Percentiles rank a stretch among this genome's conserved stretches.
phyloP scores from a whole-genome alignment of 2,329 filamentous ascomycete species.

The Fusarium mangiferae region DNA sequence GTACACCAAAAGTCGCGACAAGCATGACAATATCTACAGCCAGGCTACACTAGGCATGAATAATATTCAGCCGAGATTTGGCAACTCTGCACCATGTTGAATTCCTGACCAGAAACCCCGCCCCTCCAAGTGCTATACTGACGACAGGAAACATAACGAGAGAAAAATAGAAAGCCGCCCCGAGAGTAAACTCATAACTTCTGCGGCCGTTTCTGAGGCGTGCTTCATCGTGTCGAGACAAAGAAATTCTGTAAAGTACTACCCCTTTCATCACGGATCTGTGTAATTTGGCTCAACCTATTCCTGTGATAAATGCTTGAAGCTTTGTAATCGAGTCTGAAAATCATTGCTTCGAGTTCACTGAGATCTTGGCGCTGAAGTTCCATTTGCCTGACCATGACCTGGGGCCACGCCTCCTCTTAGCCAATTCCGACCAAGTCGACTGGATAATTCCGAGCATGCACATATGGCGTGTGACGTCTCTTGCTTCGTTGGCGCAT shows the following conservation, averaged over 20 bases:
- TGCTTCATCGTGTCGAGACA: constrained; percentile 14
- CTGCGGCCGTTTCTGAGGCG: constrained; percentile 9
- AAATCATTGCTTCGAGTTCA: constrained; percentile 10
- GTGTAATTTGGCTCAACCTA: constrained; percentile 3
- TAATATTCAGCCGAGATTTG: background rate
- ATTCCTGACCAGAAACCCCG: background rate
- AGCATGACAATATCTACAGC: constrained; percentile 40
- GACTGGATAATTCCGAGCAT: background rate
- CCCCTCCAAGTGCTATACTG: constrained; percentile 11
- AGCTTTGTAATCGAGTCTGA: background rate
- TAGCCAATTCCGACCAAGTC: constrained; percentile 1
- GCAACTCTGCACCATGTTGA: constrained; percentile 4
- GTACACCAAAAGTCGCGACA: constrained; percentile 42
- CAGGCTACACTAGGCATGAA: constrained; percentile 31
- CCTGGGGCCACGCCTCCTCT: constrained; percentile 9
- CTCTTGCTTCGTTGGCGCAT: constrained; percentile 20
- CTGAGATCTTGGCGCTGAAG: constrained; percentile 11
- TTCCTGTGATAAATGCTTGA: background rate
- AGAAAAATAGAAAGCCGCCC: constrained; percentile 6
- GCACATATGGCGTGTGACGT: constrained; percentile 5
- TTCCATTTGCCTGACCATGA: constrained; percentile 3
- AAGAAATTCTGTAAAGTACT: constrained; percentile 24
- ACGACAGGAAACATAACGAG: constrained; percentile 6
- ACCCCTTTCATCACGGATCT: constrained; percentile 32
- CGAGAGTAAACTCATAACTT: constrained; percentile 8